Evolutionary conservation across 2,329 filamentous ascomycete species (phyloP).

Genomic region (Aspergillus sp.): DNA sequence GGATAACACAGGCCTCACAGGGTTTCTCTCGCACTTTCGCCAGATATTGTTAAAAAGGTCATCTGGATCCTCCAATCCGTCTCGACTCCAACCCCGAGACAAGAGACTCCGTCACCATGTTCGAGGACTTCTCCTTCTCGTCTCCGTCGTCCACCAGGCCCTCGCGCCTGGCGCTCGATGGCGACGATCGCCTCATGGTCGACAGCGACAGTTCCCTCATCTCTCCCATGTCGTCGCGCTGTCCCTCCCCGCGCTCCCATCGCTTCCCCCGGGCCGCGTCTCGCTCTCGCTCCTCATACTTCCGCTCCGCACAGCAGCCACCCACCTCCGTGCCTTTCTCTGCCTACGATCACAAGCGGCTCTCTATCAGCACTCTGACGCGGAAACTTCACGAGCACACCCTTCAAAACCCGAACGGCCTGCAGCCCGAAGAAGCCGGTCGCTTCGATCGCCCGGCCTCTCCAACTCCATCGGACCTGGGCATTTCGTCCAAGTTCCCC

Average conservation of each 20-base stretch:
- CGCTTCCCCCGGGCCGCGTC: slow-evolving; percentile 33
- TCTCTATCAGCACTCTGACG: slow-evolving; percentile 45
- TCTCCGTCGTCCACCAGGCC: slow-evolving; percentile 37
- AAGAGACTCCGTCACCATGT: slow-evolving; percentile 31
- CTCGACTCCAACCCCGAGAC: not conserved
- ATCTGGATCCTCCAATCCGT: not conserved
- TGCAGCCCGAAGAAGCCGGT: slow-evolving; percentile 17
- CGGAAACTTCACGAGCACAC: slow-evolving; percentile 45
- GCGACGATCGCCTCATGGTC: slow-evolving; percentile 37
- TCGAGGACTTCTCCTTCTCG: slow-evolving; percentile 47
- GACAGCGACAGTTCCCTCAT: slow-evolving; percentile 42
- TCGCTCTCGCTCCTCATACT: slow-evolving; percentile 37
- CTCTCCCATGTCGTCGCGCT: slow-evolving; percentile 46
- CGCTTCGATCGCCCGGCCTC: slow-evolving; percentile 18
- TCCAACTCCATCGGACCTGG: slow-evolving; percentile 21
- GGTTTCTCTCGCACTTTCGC: not conserved
- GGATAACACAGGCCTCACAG: not conserved
- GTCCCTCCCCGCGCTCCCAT: slow-evolving; percentile 42
- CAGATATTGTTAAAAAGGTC: not conserved
- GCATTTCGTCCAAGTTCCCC: slow-evolving; percentile 17
- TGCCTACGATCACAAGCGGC: slow-evolving; percentile 41
- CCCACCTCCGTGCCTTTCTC: slow-evolving; percentile 48
- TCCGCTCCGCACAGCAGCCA: slow-evolving; percentile 38
- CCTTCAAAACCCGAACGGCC: slow-evolving; percentile 30
- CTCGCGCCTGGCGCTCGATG: slow-evolving; percentile 31